Conservation (phyloP, 768 basidiomycete species). For the Tricholoma matsutake region DNA sequence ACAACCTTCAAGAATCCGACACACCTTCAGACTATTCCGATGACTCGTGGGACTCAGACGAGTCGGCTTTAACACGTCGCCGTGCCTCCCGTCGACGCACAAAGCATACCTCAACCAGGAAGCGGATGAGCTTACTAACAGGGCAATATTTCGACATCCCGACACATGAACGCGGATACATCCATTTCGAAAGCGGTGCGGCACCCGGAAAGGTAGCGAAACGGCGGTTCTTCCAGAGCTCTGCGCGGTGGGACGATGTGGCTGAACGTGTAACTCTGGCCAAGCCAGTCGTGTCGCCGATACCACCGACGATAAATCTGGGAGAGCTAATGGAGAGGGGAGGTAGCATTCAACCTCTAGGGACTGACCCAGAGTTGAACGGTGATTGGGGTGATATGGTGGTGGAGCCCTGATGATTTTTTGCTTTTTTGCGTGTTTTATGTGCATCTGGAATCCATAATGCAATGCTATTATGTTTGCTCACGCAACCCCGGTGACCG, state of each 20-base stretch:
- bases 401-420: slow-evolving; percentile 17
- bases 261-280: slow-evolving; percentile 21
- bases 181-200: slow-evolving; percentile 37
- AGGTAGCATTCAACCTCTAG: slow-evolving; percentile 10
- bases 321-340: slow-evolving; percentile 24
- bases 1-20: slow-evolving; percentile 51
- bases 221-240: slow-evolving; percentile 60
- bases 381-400: slow-evolving; percentile 28
- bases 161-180: slow-evolving; percentile 39
- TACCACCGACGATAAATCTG: slow-evolving; percentile 10
- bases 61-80: slow-evolving; percentile 33
- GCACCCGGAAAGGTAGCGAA: slow-evolving; percentile 30
- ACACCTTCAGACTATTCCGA: slow-evolving; percentile 46
- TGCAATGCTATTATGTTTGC: too few species aligned
- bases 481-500: too few species aligned
- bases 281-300: slow-evolving; percentile 14
- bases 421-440: neutral
- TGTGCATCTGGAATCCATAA: neutral
- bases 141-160: slow-evolving; percentile 55
- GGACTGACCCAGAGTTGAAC: slow-evolving; percentile 16
- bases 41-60: slow-evolving; percentile 50
- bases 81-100: slow-evolving; percentile 17
- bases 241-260: slow-evolving; percentile 32
- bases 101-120: slow-evolving; percentile 30
- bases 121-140: slow-evolving; percentile 69